Conservation (phyloP, 306 rosid genomes). For the Spatholobus suberectus region DNA sequence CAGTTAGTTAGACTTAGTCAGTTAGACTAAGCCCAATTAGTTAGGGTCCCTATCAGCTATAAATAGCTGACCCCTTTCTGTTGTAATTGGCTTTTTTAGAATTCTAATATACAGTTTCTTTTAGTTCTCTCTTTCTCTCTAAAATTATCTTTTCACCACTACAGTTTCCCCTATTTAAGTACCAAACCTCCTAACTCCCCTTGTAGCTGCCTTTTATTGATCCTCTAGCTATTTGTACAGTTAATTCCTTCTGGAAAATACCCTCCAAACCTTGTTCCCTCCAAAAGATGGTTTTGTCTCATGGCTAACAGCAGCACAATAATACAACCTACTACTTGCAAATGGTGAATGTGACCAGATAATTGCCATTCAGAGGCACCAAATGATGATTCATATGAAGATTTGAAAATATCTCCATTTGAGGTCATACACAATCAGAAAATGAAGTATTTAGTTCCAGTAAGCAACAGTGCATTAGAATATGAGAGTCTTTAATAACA, state of each 20-base stretch:
- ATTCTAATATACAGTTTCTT: too few relatives aligned
- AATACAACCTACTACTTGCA: constrained; percentile 26
- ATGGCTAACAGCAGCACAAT: neutral
- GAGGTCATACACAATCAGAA: constrained; percentile 5
- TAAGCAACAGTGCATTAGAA: neutral
- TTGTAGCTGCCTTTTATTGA: neutral
- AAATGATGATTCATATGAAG: neutral
- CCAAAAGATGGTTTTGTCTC: neutral
- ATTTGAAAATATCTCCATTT: constrained; percentile 1
- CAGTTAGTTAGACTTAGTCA: too few relatives aligned
- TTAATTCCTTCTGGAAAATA: neutral
- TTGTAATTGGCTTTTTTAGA: too few relatives aligned
- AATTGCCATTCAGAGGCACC: neutral
- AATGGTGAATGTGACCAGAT: constrained; percentile 6
- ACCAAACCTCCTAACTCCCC: neutral
- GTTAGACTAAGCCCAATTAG: too few relatives aligned
- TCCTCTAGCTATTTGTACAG: neutral
- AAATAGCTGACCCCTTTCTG: too few relatives aligned
- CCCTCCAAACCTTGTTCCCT: neutral
- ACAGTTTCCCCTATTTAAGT: neutral
- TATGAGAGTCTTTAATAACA: neutral
- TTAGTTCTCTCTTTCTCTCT: too few relatives aligned
- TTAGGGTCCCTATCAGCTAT: too few relatives aligned
- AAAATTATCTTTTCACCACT: too few relatives aligned
- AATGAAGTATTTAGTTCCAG: neutral